Evolutionary conservation across 1,284 basidiomycete genomes (phyloP).

Genomic region (Cronartium ribicola): DNA sequence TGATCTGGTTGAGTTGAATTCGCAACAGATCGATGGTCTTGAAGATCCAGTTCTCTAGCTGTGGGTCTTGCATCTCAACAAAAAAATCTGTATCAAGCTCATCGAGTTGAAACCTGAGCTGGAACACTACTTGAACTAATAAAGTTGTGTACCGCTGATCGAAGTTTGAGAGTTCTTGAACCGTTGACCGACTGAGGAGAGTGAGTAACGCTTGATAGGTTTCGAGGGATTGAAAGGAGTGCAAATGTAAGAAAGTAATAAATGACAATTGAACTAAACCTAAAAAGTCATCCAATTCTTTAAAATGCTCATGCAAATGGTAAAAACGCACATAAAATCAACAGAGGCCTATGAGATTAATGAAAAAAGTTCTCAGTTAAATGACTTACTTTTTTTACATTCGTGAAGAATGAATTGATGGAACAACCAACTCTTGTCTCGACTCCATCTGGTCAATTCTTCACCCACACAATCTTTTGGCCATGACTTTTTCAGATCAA

Average conservation of each 20-base stretch:
- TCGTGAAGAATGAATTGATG: conserved; percentile 45
- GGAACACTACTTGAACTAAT: neutral
- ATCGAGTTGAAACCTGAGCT: conserved; percentile 14
- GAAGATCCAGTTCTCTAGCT: conserved; percentile 40
- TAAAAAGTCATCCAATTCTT: conserved; percentile 20
- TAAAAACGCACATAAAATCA: neutral
- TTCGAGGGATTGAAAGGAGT: conserved; percentile 37
- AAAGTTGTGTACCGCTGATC: conserved; percentile 5
- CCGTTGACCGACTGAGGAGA: conserved; percentile 11
- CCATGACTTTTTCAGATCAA: conserved; percentile 48
- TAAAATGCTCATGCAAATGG: neutral
- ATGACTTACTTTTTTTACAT: conserved; percentile 18
- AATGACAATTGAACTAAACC: conserved; percentile 35
- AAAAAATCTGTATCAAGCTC: conserved; percentile 23
- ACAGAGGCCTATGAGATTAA: neutral
- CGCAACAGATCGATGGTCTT: conserved; percentile 8
- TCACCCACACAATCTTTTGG: conserved; percentile 45
- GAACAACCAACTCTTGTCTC: conserved; percentile 50
- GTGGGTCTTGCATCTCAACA: conserved; percentile 29
- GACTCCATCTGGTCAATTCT: conserved; percentile 47
- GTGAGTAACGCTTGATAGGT: conserved; percentile 28
- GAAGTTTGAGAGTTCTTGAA: neutral
- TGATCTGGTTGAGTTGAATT: conserved; percentile 8
- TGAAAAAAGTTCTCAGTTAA: neutral
- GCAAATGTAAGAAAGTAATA: conserved; percentile 27